phyloP scores from a whole-genome alignment of 805 yeast species.

The Candida ovalis region DNA sequence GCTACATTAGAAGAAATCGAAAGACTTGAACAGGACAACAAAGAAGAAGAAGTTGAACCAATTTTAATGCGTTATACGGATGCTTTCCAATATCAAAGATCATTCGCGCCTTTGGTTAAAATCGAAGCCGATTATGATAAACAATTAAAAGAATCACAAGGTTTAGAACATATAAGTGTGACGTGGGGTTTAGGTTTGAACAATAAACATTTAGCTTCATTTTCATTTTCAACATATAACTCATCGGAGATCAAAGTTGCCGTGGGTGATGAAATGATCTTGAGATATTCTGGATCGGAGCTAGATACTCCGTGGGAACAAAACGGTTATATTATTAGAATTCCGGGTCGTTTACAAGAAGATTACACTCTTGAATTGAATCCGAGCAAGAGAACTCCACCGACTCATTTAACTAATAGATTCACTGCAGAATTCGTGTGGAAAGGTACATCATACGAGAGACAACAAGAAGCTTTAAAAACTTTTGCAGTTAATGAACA shows the following conservation, averaged over 20 bases:
- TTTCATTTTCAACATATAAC: conserved; percentile 65
- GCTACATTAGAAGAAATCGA: conserved; percentile 71
- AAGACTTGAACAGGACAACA: conserved; percentile 33
- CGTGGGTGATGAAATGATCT: conserved; percentile 78
- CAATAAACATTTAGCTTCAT: conserved; percentile 64
- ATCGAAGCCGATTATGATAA: conserved; percentile 80
- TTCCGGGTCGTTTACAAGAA: conserved; percentile 65
- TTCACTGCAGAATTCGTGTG: conserved; percentile 86
- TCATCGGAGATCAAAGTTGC: conserved; percentile 62
- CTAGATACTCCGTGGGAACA: conserved; percentile 65
- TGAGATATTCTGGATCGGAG: conserved; percentile 55
- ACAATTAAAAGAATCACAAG: conserved; percentile 70
- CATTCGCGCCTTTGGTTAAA: conserved; percentile 79
- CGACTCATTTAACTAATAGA: conserved; percentile 55
- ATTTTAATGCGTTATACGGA: conserved; percentile 74
- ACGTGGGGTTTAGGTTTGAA: conserved; percentile 70
- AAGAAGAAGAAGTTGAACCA: conserved; percentile 62
- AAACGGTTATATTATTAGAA: conserved; percentile 63
- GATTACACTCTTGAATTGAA: conserved; percentile 68
- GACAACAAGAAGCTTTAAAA: conserved; percentile 79
- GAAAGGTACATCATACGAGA: conserved; percentile 77
- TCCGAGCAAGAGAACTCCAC: conserved; percentile 44
- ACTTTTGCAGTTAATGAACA: conserved; percentile 65
- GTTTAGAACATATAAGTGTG: conserved; percentile 66
- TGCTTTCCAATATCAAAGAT: conserved; percentile 79